Conservation (phyloP, 805 yeast species). For the Candida tallmaniae region DNA sequence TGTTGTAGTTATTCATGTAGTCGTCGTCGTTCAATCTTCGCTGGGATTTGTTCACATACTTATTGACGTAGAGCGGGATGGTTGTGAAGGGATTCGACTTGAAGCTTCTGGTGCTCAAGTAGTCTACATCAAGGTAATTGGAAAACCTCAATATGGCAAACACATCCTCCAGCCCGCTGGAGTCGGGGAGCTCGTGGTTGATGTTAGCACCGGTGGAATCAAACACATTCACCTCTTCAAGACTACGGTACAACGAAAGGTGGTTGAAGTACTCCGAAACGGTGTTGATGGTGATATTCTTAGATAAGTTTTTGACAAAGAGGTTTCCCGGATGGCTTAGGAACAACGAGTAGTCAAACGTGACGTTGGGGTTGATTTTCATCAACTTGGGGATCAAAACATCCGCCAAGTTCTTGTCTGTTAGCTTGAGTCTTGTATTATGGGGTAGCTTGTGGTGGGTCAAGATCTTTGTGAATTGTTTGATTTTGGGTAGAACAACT, state of each 20-base stretch:
- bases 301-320: constrained; percentile 45
- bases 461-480: background rate
- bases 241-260: constrained; percentile 15
- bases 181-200: background rate
- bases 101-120: constrained; percentile 17
- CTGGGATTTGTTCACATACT: constrained; percentile 62
- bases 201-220: constrained; percentile 2
- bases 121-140: constrained; percentile 29
- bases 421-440: constrained; percentile 1
- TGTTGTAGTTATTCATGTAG: constrained; percentile 17
- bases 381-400: constrained; percentile 10
- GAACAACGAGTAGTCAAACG: constrained; percentile 25
- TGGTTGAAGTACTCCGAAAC: constrained; percentile 17
- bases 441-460: background rate
- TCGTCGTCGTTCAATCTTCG: constrained; percentile 30
- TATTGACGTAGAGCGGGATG: constrained; percentile 48
- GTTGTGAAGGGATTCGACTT: constrained; percentile 24
- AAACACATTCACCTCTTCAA: constrained; percentile 20
- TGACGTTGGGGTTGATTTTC: constrained; percentile 8
- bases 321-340: constrained; percentile 56
- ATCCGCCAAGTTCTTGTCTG: constrained; percentile 7
- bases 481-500: background rate
- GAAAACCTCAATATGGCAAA: constrained; percentile 30
- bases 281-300: constrained; percentile 33
- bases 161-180: constrained; percentile 14